Percentiles rank a stretch among this genome's conserved stretches.
These are phyloP conservation scores for Chaetomiaceae sp. DNA, from an alignment of 2,329 filamentous ascomycete species.

Conservation along the genomic window DNA sequence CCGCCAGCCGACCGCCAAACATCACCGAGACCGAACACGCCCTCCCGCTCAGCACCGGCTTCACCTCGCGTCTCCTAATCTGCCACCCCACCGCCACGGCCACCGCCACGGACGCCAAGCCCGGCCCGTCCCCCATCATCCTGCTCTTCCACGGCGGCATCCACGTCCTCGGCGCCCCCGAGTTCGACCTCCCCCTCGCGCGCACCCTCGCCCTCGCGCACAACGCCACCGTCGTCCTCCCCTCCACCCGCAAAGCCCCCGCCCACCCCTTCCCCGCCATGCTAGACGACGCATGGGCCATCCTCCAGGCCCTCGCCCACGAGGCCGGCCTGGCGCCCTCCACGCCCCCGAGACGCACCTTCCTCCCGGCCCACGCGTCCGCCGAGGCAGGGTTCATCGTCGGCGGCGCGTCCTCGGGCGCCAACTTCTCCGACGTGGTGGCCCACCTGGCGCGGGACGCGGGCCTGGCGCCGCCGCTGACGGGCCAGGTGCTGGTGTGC, in stretches of 20 bases:
- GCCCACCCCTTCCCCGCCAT: conserved; percentile 9
- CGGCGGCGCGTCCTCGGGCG: conserved; percentile 17
- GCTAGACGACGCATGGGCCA: conserved; percentile 14
- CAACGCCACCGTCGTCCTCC: conserved; percentile 14
- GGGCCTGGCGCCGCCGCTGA: conserved; percentile 13
- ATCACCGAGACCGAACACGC: conserved; percentile 14
- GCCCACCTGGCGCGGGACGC: conserved; percentile 18
- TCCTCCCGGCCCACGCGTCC: conserved; percentile 3
- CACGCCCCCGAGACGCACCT: background rate
- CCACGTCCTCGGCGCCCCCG: conserved; percentile 17
- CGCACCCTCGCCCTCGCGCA: conserved; percentile 9
- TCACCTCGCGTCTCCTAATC: conserved; percentile 12
- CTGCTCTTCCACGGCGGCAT: conserved; percentile 20
- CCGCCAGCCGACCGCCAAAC: conserved; percentile 5
- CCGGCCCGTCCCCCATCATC: conserved; percentile 15
- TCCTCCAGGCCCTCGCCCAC: conserved; percentile 1
- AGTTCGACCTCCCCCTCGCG: conserved; percentile 17
- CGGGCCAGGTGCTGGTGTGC: conserved; percentile 15
- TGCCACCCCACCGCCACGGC: background rate
- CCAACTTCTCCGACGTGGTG: conserved; percentile 13
- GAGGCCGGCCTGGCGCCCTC: background rate
- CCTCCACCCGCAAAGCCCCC: conserved; percentile 11
- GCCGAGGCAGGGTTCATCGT: conserved; percentile 12
- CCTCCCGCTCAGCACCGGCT: conserved; percentile 9
- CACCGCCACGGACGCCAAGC: background rate